Evolutionary conservation across 768 basidiomycete species (phyloP).

Genomic region (Pisolithus marmoratus): DNA sequence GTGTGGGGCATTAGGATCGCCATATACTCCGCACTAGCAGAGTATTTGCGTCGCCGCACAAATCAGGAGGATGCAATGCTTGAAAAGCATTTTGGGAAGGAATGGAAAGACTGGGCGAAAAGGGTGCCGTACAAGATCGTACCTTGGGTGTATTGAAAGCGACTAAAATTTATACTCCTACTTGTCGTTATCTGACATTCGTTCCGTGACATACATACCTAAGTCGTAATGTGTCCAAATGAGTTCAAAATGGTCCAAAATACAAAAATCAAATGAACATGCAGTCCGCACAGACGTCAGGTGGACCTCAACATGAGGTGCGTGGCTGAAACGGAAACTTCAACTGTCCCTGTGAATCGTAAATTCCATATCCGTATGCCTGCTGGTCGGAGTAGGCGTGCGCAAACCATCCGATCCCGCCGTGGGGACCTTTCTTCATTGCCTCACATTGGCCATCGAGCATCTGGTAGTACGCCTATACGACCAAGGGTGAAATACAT

Average conservation of each 20-base stretch:
- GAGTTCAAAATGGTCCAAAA: neutral
- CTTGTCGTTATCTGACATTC: too few species aligned
- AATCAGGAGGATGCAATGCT: slow-evolving; percentile 25
- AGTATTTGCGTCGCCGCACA: slow-evolving; percentile 10
- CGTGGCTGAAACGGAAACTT: slow-evolving; percentile 66
- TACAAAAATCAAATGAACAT: neutral
- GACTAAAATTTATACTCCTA: too few species aligned
- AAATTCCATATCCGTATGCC: slow-evolving; percentile 69
- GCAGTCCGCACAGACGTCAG: too few species aligned
- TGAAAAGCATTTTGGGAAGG: slow-evolving; percentile 19
- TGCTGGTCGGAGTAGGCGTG: slow-evolving; percentile 69
- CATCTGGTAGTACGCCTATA: slow-evolving; percentile 54
- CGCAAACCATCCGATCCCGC: slow-evolving; percentile 78
- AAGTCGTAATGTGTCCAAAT: too few species aligned
- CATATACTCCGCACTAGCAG: rapidly evolving
- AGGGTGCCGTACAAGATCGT: slow-evolving; percentile 19
- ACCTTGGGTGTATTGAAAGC: slow-evolving; percentile 9
- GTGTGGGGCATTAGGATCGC: slow-evolving; percentile 1
- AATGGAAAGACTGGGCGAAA: slow-evolving; percentile 19
- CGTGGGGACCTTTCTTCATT: slow-evolving; percentile 52
- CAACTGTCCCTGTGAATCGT: slow-evolving; percentile 37
- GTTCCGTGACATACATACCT: too few species aligned
- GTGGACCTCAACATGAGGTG: slow-evolving; percentile 47
- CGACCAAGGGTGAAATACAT: neutral
- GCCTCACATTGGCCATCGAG: slow-evolving; percentile 59